Conservation (phyloP, 805 yeast species). For the Hanseniaspora thailandica region DNA sequence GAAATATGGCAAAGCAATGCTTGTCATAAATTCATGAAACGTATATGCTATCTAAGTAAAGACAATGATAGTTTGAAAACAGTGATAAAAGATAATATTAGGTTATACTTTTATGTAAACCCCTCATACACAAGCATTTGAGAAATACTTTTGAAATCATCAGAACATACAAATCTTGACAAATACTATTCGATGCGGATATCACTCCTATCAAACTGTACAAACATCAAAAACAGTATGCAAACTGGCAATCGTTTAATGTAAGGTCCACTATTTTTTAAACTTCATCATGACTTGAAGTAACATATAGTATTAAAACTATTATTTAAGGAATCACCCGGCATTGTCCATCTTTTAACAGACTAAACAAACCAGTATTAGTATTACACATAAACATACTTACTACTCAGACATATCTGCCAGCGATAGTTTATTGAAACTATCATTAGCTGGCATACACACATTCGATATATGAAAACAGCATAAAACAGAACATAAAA, state of each 20-base stretch:
- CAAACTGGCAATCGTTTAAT: too few relatives aligned
- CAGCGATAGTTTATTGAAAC: too few relatives aligned
- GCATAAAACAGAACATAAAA: neutral
- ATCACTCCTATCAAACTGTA: slow-evolving; percentile 11
- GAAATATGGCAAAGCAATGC: neutral
- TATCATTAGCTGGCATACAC: too few relatives aligned
- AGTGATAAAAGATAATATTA: neutral
- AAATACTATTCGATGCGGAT: neutral
- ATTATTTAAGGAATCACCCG: slow-evolving; percentile 14
- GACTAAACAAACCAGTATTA: slow-evolving; percentile 12
- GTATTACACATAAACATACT: slow-evolving; percentile 2
- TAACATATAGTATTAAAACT: neutral
- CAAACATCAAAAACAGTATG: neutral
- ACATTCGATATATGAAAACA: neutral
- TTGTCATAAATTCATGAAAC: neutral
- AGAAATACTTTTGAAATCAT: too few relatives aligned
- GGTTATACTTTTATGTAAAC: too few relatives aligned
- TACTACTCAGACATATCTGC: too few relatives aligned
- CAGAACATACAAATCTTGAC: too few relatives aligned
- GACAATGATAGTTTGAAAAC: neutral
- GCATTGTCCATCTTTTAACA: slow-evolving; percentile 12
- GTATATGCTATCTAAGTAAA: neutral
- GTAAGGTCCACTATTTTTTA: neutral
- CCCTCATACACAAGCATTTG: too few relatives aligned
- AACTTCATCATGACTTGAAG: neutral